phyloP scores from a whole-genome alignment of 2,329 filamentous ascomycete species.

The Aspergillus caelatus region DNA sequence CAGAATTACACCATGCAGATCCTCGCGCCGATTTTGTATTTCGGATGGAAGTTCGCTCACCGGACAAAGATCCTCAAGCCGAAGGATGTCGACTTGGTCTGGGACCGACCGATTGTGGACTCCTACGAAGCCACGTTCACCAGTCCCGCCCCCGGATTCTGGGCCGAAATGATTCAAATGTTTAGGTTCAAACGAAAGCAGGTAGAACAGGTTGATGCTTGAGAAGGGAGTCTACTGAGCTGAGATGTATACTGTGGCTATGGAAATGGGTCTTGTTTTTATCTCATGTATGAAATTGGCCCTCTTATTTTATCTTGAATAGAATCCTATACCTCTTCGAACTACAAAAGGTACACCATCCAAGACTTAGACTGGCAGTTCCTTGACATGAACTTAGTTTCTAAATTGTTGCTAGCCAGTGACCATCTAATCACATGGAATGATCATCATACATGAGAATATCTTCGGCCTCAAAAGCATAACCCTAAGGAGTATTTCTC shows the following conservation, averaged over 20 bases:
- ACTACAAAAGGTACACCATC: too few relatives aligned
- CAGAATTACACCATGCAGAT: constrained; percentile 69
- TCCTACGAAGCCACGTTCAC: neutral
- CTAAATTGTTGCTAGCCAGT: too few relatives aligned
- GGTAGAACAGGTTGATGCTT: neutral
- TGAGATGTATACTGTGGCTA: neutral
- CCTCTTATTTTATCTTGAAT: too few relatives aligned
- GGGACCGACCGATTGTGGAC: neutral
- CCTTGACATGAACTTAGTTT: too few relatives aligned
- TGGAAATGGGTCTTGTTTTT: too few relatives aligned
- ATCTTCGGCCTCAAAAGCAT: too few relatives aligned
- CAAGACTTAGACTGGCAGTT: too few relatives aligned
- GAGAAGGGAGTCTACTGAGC: neutral
- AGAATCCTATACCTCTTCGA: too few relatives aligned
- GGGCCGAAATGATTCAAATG: neutral
- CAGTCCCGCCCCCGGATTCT: neutral
- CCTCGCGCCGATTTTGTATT: constrained; percentile 65
- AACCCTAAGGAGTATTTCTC: too few relatives aligned
- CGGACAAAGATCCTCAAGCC: constrained; percentile 59
- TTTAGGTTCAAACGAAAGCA: neutral
- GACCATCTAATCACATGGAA: too few relatives aligned
- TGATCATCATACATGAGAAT: too few relatives aligned
- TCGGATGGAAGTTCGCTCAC: constrained; percentile 69
- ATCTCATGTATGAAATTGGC: too few relatives aligned
- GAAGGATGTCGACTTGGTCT: constrained; percentile 58